Base-by-base conservation (phyloP, 305 asterid species). In the Fraxinus ornus region DNA sequence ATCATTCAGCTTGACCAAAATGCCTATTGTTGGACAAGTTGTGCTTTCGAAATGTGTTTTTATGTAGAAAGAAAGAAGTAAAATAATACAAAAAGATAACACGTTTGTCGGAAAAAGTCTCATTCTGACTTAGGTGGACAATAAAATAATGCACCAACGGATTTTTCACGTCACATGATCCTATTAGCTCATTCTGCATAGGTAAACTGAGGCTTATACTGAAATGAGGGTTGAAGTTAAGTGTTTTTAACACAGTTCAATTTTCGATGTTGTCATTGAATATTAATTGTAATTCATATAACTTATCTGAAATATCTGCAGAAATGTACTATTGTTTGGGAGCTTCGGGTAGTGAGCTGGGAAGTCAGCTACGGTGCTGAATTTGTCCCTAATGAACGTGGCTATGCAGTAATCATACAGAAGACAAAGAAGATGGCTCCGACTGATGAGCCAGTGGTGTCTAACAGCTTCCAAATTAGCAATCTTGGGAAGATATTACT, bases 291-390 rank as follows among this genome's bases (percentile, higher is more conserved):
- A 8, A 28, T 15, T 47, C 72, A 41, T 12, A 76, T 72, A 60
- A 83, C 57, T 32, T 74, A 17, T 77, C 64, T 13, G 39, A 36
- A 44, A 55, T 28, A 49, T 70, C 12, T 85, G 86, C 93, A 95
- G 99, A 92, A 87, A 85, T 95, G 99, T 86, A 82, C 82, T 60
- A 88, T 95, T 21, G 89, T 92, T 26, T 95, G 98, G 99, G 99
- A 95, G 95, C 91, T 95, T 37, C 92, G 99, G 13, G 99, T 95
- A 0, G 91, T 95, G 70, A 97, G 96, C 47, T 95, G 98, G 98
- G 98, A 93, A 75, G 98, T 92, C 83, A 91, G 91, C 85, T 95
- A 93, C 83, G 84, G 97, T 52, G 95, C 98, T 0, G 98, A 95
- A 82, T 95, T 35, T 10, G 93, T 91, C 37, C 98, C 98, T 33